A percentile compares a stretch with the other conserved stretches of the same genome.
These are phyloP conservation scores for Verticillium tricorpus DNA, from an alignment of 2,329 filamentous ascomycete species.

Conservation along the genomic window DNA sequence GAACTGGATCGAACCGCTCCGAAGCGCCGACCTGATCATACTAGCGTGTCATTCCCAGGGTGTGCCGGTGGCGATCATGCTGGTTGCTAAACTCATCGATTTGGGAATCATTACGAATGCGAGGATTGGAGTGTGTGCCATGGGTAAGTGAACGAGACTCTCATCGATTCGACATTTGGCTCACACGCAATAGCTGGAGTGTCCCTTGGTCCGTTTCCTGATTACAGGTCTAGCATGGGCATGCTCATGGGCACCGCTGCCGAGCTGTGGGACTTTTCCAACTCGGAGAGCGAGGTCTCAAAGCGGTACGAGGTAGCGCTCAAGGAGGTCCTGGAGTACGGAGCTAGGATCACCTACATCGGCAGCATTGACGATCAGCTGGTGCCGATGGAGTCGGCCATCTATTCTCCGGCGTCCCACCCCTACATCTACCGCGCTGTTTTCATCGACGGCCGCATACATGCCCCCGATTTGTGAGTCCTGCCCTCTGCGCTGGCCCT, in stretches of 20 bases:
- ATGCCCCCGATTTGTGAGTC: slow-evolving; percentile 79
- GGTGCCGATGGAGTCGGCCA: slow-evolving; percentile 84
- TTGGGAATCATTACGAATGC: slow-evolving; percentile 76
- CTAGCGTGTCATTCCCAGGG: slow-evolving; percentile 95
- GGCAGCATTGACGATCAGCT: slow-evolving; percentile 97
- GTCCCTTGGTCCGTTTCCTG: slow-evolving; percentile 85
- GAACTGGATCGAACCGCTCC: slow-evolving; percentile 91
- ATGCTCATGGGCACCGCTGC: slow-evolving; percentile 87
- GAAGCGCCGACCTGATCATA: slow-evolving; percentile 81
- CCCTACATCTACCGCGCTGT: slow-evolving; percentile 95
- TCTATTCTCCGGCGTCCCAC: slow-evolving; percentile 80
- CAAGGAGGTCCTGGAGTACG: slow-evolving; percentile 68
- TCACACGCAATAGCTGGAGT: slow-evolving; percentile 63
- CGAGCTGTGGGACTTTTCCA: slow-evolving; percentile 90
- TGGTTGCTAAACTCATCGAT: slow-evolving; percentile 87
- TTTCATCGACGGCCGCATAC: slow-evolving; percentile 88
- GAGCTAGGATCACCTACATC: slow-evolving; percentile 79
- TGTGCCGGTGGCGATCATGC: slow-evolving; percentile 87
- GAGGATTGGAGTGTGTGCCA: slow-evolving; percentile 80
- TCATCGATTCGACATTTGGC: slow-evolving; percentile 1
- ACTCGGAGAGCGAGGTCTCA: slow-evolving; percentile 76
- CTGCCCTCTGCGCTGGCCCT: neutral
- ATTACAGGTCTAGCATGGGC: slow-evolving; percentile 82
- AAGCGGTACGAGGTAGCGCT: slow-evolving; percentile 75
- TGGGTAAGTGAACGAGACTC: slow-evolving; percentile 39